Base-by-base conservation (phyloP, 2,329 filamentous ascomycete genomes). In the Nakataea oryzae region DNA sequence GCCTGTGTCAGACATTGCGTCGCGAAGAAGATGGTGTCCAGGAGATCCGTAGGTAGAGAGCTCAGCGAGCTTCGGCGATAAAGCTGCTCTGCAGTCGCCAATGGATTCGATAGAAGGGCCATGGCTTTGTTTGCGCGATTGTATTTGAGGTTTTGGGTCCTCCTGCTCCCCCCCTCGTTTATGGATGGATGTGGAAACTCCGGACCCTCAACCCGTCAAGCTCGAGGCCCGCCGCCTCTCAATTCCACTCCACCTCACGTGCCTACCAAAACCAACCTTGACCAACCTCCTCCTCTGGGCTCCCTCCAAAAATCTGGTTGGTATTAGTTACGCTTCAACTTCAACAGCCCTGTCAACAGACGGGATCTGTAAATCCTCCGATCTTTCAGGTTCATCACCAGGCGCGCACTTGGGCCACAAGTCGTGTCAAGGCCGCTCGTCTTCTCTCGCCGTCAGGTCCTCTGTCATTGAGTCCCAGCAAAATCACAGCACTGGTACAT, bases 1-100 rank as follows among this genome's bases (percentile, higher is more conserved):
- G 88, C 86, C 74, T 95, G 90, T 3, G 88, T 90, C 56, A 93
- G 82, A 67, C 84, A 83, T 71, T 89, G 86, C 47, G 88, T 87
- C 61, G 87, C 81, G 72, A 87, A 88, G 68, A 88, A 87, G 65
- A 93, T 79, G 65, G 84, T 82, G 70, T 89, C 86, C 72, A 90
- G 88, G 17, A 93, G 78, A 66, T 91, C 86, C 34, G 76, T 74
- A 1, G 90, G 87, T 2, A 93, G 73, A 69, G 78, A 72, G 75
- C 84, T 73, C 75, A 86, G 72, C 63, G 81, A 72, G 67, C 82
- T 70, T 69, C 82, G 75, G 70, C 80, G 72, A 66, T 81, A 83
- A 17, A 95, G 80, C 73, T 93, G 90, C 41, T 83, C 81, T n/a
- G 85, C 77, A 32, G 88, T 88, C 21, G 87, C 89, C 59, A 93